Conservation (phyloP, 1,139 yeast species). For the Hemisphaericaspora lyxosophila region DNA sequence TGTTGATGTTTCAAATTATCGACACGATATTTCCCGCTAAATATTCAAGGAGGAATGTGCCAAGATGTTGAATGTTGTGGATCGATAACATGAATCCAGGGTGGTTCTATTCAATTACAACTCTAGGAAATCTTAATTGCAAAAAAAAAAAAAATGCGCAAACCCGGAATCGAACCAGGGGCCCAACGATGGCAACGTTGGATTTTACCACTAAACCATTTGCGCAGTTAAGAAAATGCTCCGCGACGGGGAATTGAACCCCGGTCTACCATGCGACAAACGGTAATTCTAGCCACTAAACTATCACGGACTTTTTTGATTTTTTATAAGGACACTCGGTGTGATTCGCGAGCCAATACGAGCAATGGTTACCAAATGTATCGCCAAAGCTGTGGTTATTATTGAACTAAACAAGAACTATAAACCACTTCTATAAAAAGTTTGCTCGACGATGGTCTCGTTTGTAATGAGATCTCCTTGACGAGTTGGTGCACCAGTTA, state of each 20-base stretch:
- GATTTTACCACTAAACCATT: constrained; percentile 13
- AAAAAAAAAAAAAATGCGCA: constrained; percentile 7
- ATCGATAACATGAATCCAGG: no score
- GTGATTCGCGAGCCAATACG: background rate
- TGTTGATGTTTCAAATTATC: no score
- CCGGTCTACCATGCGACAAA: constrained; percentile 64
- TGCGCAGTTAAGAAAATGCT: constrained; percentile 25
- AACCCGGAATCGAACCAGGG: constrained; percentile 13
- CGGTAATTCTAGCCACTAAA: constrained; percentile 50
- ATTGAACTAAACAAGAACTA: no score
- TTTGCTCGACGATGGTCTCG: no score
- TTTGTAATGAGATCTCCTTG: no score
- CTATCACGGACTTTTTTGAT: constrained; percentile 34
- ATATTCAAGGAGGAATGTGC: no score
- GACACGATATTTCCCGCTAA: no score
- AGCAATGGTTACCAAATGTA: background rate
- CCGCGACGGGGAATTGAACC: constrained; percentile 72
- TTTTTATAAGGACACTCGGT: background rate
- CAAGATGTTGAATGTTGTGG: no score
- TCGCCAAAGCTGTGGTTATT: background rate
- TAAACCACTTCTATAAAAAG: no score
- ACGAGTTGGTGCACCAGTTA: no score
- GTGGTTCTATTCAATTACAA: no score
- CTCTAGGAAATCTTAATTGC: background rate
- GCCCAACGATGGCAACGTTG: constrained; percentile 14